Base-by-base conservation (phyloP, 192 early-diverging fungal species). In the Fimicolochytrium jonesii region DNA sequence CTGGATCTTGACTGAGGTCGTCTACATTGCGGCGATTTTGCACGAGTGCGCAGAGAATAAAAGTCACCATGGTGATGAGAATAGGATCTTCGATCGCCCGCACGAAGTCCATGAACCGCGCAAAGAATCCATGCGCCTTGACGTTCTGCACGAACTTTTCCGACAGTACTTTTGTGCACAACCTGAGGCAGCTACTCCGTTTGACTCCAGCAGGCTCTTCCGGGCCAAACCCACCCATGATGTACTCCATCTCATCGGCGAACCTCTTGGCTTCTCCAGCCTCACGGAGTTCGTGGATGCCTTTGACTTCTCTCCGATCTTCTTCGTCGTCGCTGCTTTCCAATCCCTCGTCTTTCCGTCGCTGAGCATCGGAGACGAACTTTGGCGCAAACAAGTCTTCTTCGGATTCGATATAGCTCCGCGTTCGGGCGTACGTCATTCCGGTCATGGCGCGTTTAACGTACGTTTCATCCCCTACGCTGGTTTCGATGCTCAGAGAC, bases 231-330 rank as follows among this genome's bases (percentile, higher is more conserved):
- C 84, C 84, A n/a, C 70, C 74, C 23, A 86, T 15, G 26, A 78
- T 66, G 59, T 86, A 86, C 9, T 76, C 77, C 68, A 86, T 84
- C 53, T 82, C 83, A 51, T 86, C 84, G 20, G 50, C 71, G 49
- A 86, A 84, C 28, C 72, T 51, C 28, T 83, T 76, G 31, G 64
- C 65, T 29, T 82, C 81, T 1, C 84, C 84, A 1, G 72, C 64
- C 36, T 84, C 81, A 6, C 79, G 62, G 3, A 86, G 67, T 57
- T 83, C 84, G 49, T 86, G 84, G 10, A 77, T 66, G 35, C 69
- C 80, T 55, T 67, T 79, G 9, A 80, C 54, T 6, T 71, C 67
- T 10, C 49, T 57, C 30, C 68, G 29, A 17, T 44, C 39, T 28
- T 68, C 62, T 2, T 66, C 69, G n/a, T 71, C 69, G 25, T 49